A percentile compares a stretch with the other conserved stretches of the same genome.
Evolutionary conservation across 441 rosid genomes (phyloP).

Genomic region (Populus tomentosa): DNA sequence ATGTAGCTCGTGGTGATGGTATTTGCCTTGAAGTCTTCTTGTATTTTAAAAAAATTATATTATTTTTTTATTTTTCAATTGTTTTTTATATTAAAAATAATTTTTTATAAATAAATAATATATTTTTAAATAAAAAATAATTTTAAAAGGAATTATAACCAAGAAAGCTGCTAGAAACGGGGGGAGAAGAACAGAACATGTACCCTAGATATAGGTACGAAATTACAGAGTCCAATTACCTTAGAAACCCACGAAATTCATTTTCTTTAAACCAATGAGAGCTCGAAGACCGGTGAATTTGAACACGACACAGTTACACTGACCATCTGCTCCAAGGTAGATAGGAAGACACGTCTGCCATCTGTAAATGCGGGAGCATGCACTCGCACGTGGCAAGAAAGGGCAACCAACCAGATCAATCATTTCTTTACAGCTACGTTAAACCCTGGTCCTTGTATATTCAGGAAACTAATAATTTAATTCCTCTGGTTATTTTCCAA

Average conservation of each 20-base stretch:
- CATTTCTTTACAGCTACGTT: not conserved
- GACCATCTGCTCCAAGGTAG: not conserved
- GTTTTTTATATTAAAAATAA: too few species aligned
- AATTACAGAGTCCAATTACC: not conserved
- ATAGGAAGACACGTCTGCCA: not conserved
- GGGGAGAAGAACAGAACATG: too few species aligned
- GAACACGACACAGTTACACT: constrained; percentile 22
- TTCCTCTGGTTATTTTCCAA: not conserved
- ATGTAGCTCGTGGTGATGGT: too few species aligned
- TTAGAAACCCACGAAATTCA: constrained; percentile 7
- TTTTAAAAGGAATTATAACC: too few species aligned
- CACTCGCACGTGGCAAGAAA: constrained; percentile 20
- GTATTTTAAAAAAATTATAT: too few species aligned
- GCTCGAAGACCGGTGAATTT: constrained; percentile 14
- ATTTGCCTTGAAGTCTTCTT: too few species aligned
- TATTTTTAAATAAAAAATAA: too few species aligned
- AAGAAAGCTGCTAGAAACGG: too few species aligned
- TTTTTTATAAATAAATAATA: too few species aligned
- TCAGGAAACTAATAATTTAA: too few species aligned
- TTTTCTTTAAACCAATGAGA: constrained; percentile 17
- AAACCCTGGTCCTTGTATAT: not conserved
- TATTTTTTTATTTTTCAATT: too few species aligned
- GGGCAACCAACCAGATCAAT: constrained; percentile 4
- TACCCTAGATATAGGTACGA: too few species aligned
- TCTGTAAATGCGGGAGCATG: constrained; percentile 18